A percentile compares a stretch with the other conserved stretches of the same genome.
Conservation (phyloP, 1,284 basidiomycete species). For the Heliocybe sulcata region DNA sequence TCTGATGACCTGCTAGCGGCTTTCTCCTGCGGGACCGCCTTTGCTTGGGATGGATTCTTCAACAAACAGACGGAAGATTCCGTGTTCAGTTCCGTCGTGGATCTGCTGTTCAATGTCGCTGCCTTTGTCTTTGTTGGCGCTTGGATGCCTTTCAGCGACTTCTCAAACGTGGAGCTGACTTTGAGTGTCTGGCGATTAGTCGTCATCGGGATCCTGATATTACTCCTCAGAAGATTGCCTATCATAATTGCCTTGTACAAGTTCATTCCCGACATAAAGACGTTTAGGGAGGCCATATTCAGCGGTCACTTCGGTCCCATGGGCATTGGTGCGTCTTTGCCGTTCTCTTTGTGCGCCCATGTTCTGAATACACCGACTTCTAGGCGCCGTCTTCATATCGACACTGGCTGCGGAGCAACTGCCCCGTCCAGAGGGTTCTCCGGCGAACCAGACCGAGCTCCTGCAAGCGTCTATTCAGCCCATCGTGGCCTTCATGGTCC, state of each 20-base stretch:
- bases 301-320: constrained; percentile 94
- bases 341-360: neutral
- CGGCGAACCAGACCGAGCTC: constrained; percentile 55
- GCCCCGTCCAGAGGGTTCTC: constrained; percentile 45
- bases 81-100: constrained; percentile 95
- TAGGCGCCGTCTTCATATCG: constrained; percentile 85
- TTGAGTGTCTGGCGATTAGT: constrained; percentile 80
- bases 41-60: constrained; percentile 99
- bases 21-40: constrained; percentile 93
- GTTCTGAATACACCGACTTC: constrained; percentile 14
- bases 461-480: constrained; percentile 79
- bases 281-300: constrained; percentile 80
- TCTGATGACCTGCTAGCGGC: constrained; percentile 92
- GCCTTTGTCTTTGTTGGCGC: constrained; percentile 92
- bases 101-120: constrained; percentile 85
- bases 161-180: constrained; percentile 56
- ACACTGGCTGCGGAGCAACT: constrained; percentile 76
- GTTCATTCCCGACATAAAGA: constrained; percentile 93
- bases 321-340: constrained; percentile 56
- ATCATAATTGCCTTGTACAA: constrained; percentile 76
- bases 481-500: constrained; percentile 87
- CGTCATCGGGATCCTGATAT: constrained; percentile 72
- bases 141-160: constrained; percentile 87
- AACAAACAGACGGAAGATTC: constrained; percentile 93
- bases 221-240: constrained; percentile 80